phyloP scores from a whole-genome alignment of 805 yeast species.

The Hanseniaspora lindneri region DNA sequence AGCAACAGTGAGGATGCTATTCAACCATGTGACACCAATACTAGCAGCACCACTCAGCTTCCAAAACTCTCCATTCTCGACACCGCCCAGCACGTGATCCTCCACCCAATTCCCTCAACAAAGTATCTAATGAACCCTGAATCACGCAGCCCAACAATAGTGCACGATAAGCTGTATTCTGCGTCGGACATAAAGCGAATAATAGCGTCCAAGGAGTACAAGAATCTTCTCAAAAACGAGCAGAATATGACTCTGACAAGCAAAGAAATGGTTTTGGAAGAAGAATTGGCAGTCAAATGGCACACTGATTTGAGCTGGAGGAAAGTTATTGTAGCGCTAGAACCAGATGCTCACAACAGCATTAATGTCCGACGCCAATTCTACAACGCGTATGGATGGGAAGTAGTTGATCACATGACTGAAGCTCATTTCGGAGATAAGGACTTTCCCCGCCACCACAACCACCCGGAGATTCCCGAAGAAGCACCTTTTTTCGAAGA shows the following conservation, averaged over 20 bases:
- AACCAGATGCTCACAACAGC: conserved; percentile 70
- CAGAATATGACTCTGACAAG: conserved; percentile 37
- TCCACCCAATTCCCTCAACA: conserved; percentile 59
- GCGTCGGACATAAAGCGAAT: conserved; percentile 38
- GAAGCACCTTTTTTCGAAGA: conserved; percentile 11
- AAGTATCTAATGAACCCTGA: conserved; percentile 53
- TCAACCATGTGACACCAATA: too few relatives aligned
- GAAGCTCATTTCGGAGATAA: conserved; percentile 42
- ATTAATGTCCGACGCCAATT: conserved; percentile 59
- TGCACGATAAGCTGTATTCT: conserved; percentile 57
- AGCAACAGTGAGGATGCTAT: conserved; percentile 16
- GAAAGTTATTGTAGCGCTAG: conserved; percentile 51
- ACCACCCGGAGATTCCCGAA: too few relatives aligned
- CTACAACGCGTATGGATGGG: conserved; percentile 79
- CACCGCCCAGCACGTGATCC: conserved; percentile 51
- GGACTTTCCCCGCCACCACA: too few relatives aligned
- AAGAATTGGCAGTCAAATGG: conserved; percentile 56
- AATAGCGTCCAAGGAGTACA: conserved; percentile 2
- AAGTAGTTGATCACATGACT: conserved; percentile 58
- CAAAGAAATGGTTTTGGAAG: conserved; percentile 38
- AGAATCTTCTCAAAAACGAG: conserved; percentile 16
- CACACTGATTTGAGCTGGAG: conserved; percentile 61
- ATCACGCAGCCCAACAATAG: conserved; percentile 43
- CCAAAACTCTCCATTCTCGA: conserved; percentile 61
- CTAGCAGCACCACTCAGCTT: conserved; percentile 30